phyloP scores from a whole-genome alignment of 1,284 basidiomycete species.

The Ceratobasidium sp. region DNA sequence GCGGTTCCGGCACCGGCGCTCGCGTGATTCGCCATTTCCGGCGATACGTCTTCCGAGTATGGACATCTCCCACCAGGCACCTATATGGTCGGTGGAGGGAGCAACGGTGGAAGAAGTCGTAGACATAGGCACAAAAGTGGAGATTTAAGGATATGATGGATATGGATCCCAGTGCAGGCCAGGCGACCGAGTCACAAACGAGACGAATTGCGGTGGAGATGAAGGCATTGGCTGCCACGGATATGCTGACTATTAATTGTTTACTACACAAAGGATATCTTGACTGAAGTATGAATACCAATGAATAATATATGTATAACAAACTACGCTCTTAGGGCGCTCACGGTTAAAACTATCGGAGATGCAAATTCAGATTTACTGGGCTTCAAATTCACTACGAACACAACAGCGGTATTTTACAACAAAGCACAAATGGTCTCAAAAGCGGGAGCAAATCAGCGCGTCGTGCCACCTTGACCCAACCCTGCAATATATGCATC shows the following conservation, averaged over 20 bases:
- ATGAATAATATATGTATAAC: background rate
- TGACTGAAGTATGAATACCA: background rate
- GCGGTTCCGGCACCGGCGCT: background rate
- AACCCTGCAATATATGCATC: slow-evolving; percentile 10
- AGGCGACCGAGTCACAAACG: background rate
- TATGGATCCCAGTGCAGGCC: background rate
- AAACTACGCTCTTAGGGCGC: too few relatives aligned
- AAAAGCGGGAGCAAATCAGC: background rate
- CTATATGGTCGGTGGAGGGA: slow-evolving; percentile 16
- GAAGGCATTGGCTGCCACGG: too few relatives aligned
- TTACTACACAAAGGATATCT: background rate
- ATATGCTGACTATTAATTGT: too few relatives aligned
- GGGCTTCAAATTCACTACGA: background rate
- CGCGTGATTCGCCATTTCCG: slow-evolving; percentile 3
- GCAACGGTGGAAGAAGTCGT: background rate
- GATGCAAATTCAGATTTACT: background rate
- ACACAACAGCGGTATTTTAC: background rate
- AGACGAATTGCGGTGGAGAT: background rate
- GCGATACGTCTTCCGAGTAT: slow-evolving; percentile 5
- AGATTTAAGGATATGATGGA: background rate
- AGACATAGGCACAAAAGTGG: background rate
- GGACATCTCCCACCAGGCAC: slow-evolving; percentile 30
- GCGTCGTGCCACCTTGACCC: background rate
- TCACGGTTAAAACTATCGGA: too few relatives aligned
- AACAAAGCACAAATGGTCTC: background rate